These are phyloP conservation scores for Lizanozyma gosingica DNA, from an alignment of 1,139 yeast species.

Conservation along the genomic window DNA sequence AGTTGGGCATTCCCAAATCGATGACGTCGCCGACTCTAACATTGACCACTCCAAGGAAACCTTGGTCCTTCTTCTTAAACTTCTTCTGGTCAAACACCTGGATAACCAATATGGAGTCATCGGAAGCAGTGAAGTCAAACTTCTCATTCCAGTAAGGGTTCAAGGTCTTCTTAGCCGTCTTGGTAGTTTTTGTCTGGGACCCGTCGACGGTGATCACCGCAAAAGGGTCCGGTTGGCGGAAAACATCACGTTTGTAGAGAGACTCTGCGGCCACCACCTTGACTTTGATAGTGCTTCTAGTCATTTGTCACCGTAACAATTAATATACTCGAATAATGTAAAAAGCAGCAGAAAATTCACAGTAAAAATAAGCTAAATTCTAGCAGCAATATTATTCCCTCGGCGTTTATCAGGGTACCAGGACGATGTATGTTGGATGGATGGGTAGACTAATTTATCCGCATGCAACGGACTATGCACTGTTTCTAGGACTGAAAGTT, in stretches of 20 bases:
- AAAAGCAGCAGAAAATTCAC: too few relatives aligned
- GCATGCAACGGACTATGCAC: too few relatives aligned
- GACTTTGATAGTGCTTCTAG: slow-evolving; percentile 41
- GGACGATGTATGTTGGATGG: too few relatives aligned
- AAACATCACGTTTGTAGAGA: slow-evolving; percentile 88
- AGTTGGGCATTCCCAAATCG: slow-evolving; percentile 49
- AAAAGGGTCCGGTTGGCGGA: slow-evolving; percentile 94
- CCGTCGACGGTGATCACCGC: slow-evolving; percentile 97
- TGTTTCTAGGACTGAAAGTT: too few relatives aligned
- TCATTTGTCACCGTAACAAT: not conserved
- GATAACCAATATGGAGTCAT: slow-evolving; percentile 79
- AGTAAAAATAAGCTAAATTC: too few relatives aligned
- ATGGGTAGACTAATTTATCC: too few relatives aligned
- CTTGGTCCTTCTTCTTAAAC: slow-evolving; percentile 97
- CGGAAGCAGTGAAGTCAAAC: slow-evolving; percentile 68
- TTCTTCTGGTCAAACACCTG: slow-evolving; percentile 97
- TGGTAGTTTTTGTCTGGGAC: slow-evolving; percentile 88
- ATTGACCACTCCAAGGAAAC: slow-evolving; percentile 95
- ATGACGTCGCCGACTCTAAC: slow-evolving; percentile 84
- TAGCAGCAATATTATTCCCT: too few relatives aligned
- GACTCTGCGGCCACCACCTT: slow-evolving; percentile 95
- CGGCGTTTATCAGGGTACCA: too few relatives aligned
- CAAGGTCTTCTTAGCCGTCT: slow-evolving; percentile 86
- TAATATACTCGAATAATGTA: too few relatives aligned
- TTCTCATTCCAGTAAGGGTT: slow-evolving; percentile 98